Base-by-base conservation (phyloP, 768 basidiomycete genomes). In the Ramaria rubella region DNA sequence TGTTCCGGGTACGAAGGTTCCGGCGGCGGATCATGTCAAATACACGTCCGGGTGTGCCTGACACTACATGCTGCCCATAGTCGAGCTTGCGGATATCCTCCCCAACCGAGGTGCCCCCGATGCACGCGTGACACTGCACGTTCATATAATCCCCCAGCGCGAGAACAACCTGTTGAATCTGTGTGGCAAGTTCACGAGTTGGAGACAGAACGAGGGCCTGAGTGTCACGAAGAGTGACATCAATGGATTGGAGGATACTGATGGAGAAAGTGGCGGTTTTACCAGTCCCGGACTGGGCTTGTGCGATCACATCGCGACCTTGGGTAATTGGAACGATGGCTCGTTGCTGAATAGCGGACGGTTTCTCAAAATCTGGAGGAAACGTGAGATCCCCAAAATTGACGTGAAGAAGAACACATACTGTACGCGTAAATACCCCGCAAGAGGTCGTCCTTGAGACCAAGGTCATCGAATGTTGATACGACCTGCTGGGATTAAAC, bases 251-350 rank as follows among this genome's bases (percentile, higher is more conserved):
- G 52, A 99, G 85, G 70, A 96, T 92, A 63, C 94, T 90, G 69
- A 99, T 96, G 63, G 94, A 94, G 75, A 97, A 97, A 19, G 95
- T 96, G 5, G 95, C 95, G 9, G 95, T 99, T 90, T 98, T 99
- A 81, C 95, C 95, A 34, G 95, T 97, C 69, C 95, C 95, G 31
- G 94, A 96, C 75, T 98, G 95, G 42, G 95, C 95, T 76, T 97
- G 95, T 33, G 95, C 95, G 70, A 99, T 97, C 59, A 97, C 95
- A 80, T 98, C 95, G 62, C 94, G 86, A 27, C 91, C 91, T 76
- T 91, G 88, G 49, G 85, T 90, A 68, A 99, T 95, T 51, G 95
- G 95, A 58, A 95, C 77, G 72, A 99, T 97, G 49, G 95, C 95
- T 62, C 94, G 87, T 74, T 96, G 93, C 75, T 99, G 95, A 67